These are phyloP conservation scores for Abortiporus biennis DNA, from an alignment of 1,284 basidiomycete genomes.

Conservation along the genomic window DNA sequence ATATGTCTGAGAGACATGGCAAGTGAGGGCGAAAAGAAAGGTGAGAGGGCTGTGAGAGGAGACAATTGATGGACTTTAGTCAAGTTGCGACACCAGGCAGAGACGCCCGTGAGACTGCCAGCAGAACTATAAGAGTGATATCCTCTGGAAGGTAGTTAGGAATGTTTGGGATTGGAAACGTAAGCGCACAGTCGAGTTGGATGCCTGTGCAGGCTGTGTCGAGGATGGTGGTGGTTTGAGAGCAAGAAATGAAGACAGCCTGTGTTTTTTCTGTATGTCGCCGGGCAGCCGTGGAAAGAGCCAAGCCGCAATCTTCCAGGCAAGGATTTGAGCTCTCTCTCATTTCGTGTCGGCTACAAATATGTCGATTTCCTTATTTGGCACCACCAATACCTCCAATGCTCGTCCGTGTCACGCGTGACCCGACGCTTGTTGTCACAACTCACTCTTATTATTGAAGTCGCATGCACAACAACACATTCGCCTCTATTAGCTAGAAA, in stretches of 20 bases:
- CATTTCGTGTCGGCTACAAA: conserved; percentile 28
- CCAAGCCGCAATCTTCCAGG: conserved; percentile 27
- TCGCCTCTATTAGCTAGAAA: neutral
- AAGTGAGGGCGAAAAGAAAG: conserved; percentile 4
- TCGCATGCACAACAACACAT: neutral
- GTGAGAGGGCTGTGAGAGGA: conserved; percentile 13
- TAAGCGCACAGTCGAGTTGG: neutral
- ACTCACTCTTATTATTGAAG: conserved; percentile 2
- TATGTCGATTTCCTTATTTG: conserved; percentile 26
- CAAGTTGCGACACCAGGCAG: conserved; percentile 10
- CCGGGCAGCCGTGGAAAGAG: conserved; percentile 23
- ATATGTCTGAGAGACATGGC: conserved; percentile 70
- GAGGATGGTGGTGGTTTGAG: neutral
- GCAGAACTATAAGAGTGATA: neutral
- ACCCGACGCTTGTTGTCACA: conserved; percentile 21
- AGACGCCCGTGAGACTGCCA: conserved; percentile 5
- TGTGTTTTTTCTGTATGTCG: conserved; percentile 4
- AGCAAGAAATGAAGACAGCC: neutral
- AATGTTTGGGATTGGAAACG: neutral
- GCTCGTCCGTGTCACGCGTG: conserved; percentile 19
- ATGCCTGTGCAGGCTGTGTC: neutral
- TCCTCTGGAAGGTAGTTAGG: neutral
- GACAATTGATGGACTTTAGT: conserved; percentile 10
- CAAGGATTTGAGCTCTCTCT: conserved; percentile 17
- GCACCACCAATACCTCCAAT: conserved; percentile 14